Evolutionary conservation across 768 basidiomycete species (phyloP).

Genomic region (Kwoniella europaea): DNA sequence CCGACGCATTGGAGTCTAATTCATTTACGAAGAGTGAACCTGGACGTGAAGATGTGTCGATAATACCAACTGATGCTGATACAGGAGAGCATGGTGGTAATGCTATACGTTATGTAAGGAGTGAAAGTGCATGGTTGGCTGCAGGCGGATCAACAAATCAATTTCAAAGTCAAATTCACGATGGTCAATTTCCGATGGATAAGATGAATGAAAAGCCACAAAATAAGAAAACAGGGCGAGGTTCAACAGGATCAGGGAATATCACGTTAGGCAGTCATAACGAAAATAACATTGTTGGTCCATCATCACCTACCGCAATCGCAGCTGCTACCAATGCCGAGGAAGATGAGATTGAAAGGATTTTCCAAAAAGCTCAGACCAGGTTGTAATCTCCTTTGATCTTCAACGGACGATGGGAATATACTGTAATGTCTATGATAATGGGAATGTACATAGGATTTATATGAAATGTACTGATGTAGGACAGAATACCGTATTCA

Average conservation of each 20-base stretch:
- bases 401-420: too few species aligned
- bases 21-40: too few species aligned
- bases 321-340: neutral
- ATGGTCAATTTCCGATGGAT: too few species aligned
- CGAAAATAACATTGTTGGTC: neutral
- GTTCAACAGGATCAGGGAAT: neutral
- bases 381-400: slow-evolving; percentile 2
- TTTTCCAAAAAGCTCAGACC: slow-evolving; percentile 6
- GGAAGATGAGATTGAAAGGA: slow-evolving; percentile 2
- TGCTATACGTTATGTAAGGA: neutral
- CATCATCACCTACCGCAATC: neutral
- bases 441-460: too few species aligned
- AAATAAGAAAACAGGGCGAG: neutral
- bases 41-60: too few species aligned
- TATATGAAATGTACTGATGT: too few species aligned
- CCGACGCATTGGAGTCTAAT: too few species aligned
- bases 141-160: too few species aligned
- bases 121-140: neutral
- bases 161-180: too few species aligned
- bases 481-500: too few species aligned
- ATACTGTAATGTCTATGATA: too few species aligned
- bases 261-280: neutral
- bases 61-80: neutral
- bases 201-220: neutral
- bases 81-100: neutral